Evolutionary conservation across 257 asterid species (phyloP).

Genomic region (Handroanthus guayacan): DNA sequence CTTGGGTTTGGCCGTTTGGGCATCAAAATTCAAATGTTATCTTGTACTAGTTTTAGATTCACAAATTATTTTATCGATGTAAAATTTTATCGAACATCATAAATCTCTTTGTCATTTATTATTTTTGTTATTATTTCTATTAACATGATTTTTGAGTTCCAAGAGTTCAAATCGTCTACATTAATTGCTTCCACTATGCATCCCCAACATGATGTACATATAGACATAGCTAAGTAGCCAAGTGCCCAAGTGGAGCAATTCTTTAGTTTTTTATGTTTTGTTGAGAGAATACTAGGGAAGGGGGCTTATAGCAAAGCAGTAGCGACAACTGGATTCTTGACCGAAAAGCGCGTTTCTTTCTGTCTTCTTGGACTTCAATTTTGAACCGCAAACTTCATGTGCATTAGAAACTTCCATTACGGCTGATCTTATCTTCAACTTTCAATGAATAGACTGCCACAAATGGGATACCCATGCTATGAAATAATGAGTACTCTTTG

Average conservation of each 20-base stretch:
- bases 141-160: no score
- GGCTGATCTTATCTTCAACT: slow-evolving; percentile 25
- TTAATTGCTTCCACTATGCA: no score
- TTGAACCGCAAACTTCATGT: not conserved
- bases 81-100: no score
- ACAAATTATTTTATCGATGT: no score
- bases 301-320: not conserved
- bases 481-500: not conserved
- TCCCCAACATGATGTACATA: no score
- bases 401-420: not conserved
- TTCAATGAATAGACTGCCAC: not conserved
- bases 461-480: not conserved
- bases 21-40: no score
- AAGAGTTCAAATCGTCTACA: no score
- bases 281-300: not conserved
- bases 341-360: slow-evolving; percentile 10
- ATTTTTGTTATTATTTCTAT: no score
- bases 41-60: no score
- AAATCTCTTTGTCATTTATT: no score
- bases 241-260: not conserved
- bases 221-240: not conserved
- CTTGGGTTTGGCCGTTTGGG: no score
- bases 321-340: slow-evolving; percentile 10
- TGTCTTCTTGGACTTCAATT: not conserved
- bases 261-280: not conserved